Evolutionary conservation across 352 stramenopile genomes (phyloP).

Genomic region (Blastocystis sp.): DNA sequence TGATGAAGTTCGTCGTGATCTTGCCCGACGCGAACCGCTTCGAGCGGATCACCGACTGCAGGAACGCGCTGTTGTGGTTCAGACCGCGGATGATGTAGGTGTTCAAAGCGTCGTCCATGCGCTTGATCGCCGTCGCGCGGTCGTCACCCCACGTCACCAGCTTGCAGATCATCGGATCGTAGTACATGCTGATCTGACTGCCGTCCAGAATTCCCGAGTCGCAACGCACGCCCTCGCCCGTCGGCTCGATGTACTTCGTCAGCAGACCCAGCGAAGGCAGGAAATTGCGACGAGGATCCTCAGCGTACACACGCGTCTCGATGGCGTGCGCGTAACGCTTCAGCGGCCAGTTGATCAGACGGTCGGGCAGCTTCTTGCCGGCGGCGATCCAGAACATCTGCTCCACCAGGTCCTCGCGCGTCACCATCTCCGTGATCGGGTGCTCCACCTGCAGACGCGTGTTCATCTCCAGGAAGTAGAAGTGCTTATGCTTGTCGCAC

Average conservation of each 20-base stretch:
- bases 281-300: slow-evolving; percentile 84
- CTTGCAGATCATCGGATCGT: slow-evolving; percentile 91
- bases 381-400: slow-evolving; percentile 85
- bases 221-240: slow-evolving; percentile 67
- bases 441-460: slow-evolving; percentile 85
- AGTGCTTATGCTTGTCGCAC: slow-evolving; percentile 85
- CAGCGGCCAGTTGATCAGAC: slow-evolving; percentile 66
- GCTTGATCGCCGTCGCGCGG: slow-evolving; percentile 71
- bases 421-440: slow-evolving; percentile 85
- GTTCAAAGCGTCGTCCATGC: slow-evolving; percentile 77
- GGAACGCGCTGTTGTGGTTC: slow-evolving; percentile 82
- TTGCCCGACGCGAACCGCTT: slow-evolving; percentile 76
- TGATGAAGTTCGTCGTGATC: slow-evolving; percentile 92
- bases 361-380: slow-evolving; percentile 72
- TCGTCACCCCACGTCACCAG: slow-evolving; percentile 75
- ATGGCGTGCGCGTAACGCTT: slow-evolving; percentile 68
- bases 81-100: slow-evolving; percentile 84
- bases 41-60: slow-evolving; percentile 73
- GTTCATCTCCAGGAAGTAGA: slow-evolving; percentile 98
- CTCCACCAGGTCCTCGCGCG: slow-evolving; percentile 82
- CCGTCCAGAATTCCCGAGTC: slow-evolving; percentile 81
- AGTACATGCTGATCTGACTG: slow-evolving; percentile 82
- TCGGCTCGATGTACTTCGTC: slow-evolving; percentile 79
- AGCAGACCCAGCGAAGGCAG: slow-evolving; percentile 83
- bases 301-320: slow-evolving; percentile 86